Evolutionary conservation across 2,329 filamentous ascomycete species (phyloP).

Genomic region (Fusarium brachygibbosum): DNA sequence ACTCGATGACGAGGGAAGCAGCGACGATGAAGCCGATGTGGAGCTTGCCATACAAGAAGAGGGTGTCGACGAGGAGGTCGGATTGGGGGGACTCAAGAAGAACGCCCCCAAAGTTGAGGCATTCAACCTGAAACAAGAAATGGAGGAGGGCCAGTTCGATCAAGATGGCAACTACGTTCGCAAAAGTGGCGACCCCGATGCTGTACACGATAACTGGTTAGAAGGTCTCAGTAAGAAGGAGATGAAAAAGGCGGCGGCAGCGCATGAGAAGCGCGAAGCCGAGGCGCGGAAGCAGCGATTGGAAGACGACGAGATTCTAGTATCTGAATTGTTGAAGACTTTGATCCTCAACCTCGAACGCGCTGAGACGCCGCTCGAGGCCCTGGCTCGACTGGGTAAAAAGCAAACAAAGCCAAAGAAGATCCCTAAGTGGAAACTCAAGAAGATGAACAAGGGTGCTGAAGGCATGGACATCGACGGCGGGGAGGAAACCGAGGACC

Average conservation of each 20-base stretch:
- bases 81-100: slow-evolving; percentile 89
- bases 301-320: slow-evolving; percentile 80
- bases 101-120: slow-evolving; percentile 95
- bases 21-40: slow-evolving; percentile 76
- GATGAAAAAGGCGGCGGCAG: slow-evolving; percentile 87
- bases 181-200: slow-evolving; percentile 89
- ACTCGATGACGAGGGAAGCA: slow-evolving; percentile 68
- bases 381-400: slow-evolving; percentile 83
- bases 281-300: slow-evolving; percentile 79
- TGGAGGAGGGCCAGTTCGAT: slow-evolving; percentile 94
- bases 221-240: slow-evolving; percentile 94
- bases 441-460: slow-evolving; percentile 71
- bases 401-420: slow-evolving; percentile 71
- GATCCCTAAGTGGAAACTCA: slow-evolving; percentile 76
- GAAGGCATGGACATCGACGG: slow-evolving; percentile 79
- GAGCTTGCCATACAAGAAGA: slow-evolving; percentile 79
- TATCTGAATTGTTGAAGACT: slow-evolving; percentile 78
- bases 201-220: slow-evolving; percentile 91
- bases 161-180: slow-evolving; percentile 91
- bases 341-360: slow-evolving; percentile 81
- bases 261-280: slow-evolving; percentile 85
- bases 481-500: slow-evolving; percentile 65
- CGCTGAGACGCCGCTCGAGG: slow-evolving; percentile 89
- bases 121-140: slow-evolving; percentile 92
- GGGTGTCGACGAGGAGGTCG: slow-evolving; percentile 88